Conservation (phyloP, 352 stramenopile genomes). For the Bremia lactucae region DNA sequence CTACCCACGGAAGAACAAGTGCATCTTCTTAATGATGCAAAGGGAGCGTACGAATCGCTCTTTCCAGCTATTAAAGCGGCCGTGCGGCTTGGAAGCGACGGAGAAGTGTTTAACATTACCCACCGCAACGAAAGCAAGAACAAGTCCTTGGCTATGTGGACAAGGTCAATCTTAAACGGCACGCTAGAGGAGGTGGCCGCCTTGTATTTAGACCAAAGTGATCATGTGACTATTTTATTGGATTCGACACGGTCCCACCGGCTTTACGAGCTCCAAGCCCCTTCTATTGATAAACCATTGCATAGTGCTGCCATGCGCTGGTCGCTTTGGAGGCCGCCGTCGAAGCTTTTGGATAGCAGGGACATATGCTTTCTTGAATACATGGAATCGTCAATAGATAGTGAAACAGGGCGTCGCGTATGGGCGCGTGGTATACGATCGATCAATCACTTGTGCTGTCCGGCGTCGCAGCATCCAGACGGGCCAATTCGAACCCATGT, state of each 20-base stretch:
- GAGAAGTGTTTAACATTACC: constrained; percentile 25
- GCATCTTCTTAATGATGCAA: constrained; percentile 21
- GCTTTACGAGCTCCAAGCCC: constrained; percentile 44
- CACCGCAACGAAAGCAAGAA: constrained; percentile 18
- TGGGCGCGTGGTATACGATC: constrained; percentile 62
- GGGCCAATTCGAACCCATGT: constrained; percentile 42
- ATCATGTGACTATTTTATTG: constrained; percentile 39
- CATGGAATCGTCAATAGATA: constrained; percentile 62
- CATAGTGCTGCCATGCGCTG: constrained; percentile 39
- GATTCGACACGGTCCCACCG: constrained; percentile 29
- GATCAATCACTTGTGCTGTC: constrained; percentile 48
- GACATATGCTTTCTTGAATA: constrained; percentile 53
- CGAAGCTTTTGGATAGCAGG: constrained; percentile 35
- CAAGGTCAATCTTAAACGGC: constrained; percentile 35
- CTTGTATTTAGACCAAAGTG: constrained; percentile 38
- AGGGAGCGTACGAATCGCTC: constrained; percentile 23
- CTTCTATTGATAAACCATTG: constrained; percentile 30
- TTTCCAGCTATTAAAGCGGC: constrained; percentile 28
- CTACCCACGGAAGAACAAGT: constrained; percentile 22
- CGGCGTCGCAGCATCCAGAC: constrained; percentile 42
- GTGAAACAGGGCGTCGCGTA: constrained; percentile 36
- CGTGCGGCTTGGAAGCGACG: constrained; percentile 25
- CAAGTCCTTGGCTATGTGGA: constrained; percentile 54
- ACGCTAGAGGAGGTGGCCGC: constrained; percentile 52
- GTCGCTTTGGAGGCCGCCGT: constrained; percentile 46